Base-by-base conservation (phyloP, 495 filamentous ascomycete genomes). In the Lasiosphaeria hispida region DNA sequence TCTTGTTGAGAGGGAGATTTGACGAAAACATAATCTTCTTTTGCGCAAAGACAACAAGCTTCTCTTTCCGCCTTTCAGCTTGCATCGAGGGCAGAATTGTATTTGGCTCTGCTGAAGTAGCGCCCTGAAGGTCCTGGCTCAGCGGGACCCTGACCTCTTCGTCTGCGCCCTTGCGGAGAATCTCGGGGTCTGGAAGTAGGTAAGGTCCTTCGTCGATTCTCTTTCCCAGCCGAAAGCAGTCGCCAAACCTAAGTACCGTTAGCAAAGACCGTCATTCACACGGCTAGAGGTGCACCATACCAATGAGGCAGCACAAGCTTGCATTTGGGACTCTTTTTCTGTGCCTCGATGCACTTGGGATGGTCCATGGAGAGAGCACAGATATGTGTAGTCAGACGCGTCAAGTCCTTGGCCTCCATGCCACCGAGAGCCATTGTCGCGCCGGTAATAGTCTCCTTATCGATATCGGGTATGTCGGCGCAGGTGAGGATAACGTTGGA, bases 221-320 rank as follows among this genome's bases (percentile, higher is more conserved):
- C 63, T 87, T 87, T 38, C 92, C 90, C 43, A 99, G 84, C 71
- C 88, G 91, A 36, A 99, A 81, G 69, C 94, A 99, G 66, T 96
- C 93, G 61, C 97, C 94, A 65, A 99, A 96, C 90, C 89, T 93
- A 50, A 36, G 14, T 8, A 40, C 47, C 10, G 54, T 77, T 59
- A 77, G 69, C 52, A 39, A 48, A 11, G 44, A 30, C 19, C 5
- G 40, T 45, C 17, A 14, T 7, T 55, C 2, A 39, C 15, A 42
- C 45, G 47, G 50, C 17, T 18, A 19, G 6, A 60, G 19, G 52
- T 30, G 23, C 23, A 30, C 23, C 78, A 63, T 78, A 91, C 94
- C 95, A 97, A 68, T 99, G 95, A 33, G 95, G 95, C 48, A 97
- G 77, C n/a, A 98, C 89, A 55, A 95, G 87, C 69, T 90, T 92